Conservation (phyloP, 2,329 filamentous ascomycete species). For the Epichloe elymi region DNA sequence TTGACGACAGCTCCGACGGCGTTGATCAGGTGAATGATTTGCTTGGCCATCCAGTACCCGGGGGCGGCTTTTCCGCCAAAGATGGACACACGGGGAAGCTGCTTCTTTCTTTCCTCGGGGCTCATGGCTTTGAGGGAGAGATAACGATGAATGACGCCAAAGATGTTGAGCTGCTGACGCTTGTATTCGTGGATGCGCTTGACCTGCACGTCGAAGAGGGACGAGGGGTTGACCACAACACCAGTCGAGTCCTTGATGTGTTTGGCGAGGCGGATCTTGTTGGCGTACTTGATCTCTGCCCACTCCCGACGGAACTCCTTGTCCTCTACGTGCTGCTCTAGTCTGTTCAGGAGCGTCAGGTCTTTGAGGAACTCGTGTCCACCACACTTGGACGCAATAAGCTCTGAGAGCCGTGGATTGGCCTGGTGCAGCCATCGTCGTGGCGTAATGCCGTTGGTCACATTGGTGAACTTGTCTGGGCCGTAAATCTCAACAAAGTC, state of each 20-base stretch:
- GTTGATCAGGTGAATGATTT: constrained; percentile 94
- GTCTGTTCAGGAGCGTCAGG: constrained; percentile 69
- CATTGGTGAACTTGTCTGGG: constrained; percentile 94
- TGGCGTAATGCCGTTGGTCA: constrained; percentile 96
- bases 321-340: constrained; percentile 76
- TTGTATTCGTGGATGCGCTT: constrained; percentile 99
- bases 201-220: constrained; percentile 93
- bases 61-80: constrained; percentile 97
- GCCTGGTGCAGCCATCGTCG: constrained; percentile 95
- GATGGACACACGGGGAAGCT: constrained; percentile 73
- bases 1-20: constrained; percentile 83
- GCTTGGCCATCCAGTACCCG: constrained; percentile 99
- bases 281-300: constrained; percentile 91
- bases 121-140: constrained; percentile 76
- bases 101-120: constrained; percentile 73
- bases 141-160: constrained; percentile 92
- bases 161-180: constrained; percentile 97
- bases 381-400: constrained; percentile 84
- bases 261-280: constrained; percentile 85
- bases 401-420: constrained; percentile 79
- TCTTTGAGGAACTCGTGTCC: constrained; percentile 81
- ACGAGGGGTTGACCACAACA: constrained; percentile 65
- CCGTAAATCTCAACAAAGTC: constrained; percentile 95
- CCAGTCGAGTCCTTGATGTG: constrained; percentile 76
- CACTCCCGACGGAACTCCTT: constrained; percentile 87